phyloP scores from a whole-genome alignment of 176 grass and related monocot species.

The Eragrostis nindensis region DNA sequence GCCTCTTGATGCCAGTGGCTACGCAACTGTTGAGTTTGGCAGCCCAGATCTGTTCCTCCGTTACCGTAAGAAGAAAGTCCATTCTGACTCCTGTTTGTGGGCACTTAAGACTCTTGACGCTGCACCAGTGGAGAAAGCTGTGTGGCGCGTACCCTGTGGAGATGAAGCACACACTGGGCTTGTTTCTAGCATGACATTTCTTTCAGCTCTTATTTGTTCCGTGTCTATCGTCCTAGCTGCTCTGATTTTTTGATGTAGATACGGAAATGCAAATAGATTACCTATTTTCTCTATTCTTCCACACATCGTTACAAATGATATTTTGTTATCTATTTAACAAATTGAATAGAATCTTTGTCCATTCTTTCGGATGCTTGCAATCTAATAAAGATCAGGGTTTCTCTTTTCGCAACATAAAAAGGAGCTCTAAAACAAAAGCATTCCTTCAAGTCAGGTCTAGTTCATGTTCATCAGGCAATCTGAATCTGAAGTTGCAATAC shows the following conservation, averaged over 20 bases:
- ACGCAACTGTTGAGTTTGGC: constrained; percentile 51
- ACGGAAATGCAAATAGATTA: not conserved
- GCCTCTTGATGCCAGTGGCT: constrained; percentile 67
- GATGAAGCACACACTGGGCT: constrained; percentile 56
- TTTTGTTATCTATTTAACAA: not conserved
- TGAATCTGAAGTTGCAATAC: not conserved
- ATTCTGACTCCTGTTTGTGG: constrained; percentile 52
- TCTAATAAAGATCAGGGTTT: not conserved
- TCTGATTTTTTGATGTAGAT: constrained; percentile 31
- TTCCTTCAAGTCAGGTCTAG: not conserved
- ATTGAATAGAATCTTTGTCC: not conserved
- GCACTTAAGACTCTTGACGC: constrained; percentile 25
- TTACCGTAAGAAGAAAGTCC: constrained; percentile 51
- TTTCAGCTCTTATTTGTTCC: constrained; percentile 71
- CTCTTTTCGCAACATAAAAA: constrained; percentile 3
- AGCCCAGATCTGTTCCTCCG: constrained; percentile 59
- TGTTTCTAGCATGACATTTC: constrained; percentile 73
- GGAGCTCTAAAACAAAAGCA: not conserved
- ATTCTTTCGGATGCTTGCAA: not conserved
- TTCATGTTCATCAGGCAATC: not conserved
- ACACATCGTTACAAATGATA: not conserved
- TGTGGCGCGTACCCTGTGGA: constrained; percentile 79
- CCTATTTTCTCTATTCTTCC: not conserved
- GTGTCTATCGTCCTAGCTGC: constrained; percentile 63
- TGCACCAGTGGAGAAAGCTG: constrained; percentile 29